Evolutionary conservation across 2,329 filamentous ascomycete genomes (phyloP).

Genomic region (Penicillium sp.): DNA sequence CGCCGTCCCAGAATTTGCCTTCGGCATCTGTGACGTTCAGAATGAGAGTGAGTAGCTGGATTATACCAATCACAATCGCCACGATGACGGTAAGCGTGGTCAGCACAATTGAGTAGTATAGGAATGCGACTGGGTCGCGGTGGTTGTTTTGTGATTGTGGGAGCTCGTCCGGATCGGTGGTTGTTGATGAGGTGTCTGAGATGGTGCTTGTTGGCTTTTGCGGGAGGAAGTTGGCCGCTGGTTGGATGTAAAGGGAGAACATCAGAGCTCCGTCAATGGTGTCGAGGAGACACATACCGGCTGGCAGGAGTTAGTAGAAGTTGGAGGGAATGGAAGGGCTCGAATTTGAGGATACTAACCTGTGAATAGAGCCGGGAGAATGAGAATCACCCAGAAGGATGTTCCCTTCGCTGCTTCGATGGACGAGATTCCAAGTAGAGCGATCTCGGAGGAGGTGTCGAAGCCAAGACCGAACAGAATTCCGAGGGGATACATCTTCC

Average conservation of each 20-base stretch:
- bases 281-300: slow-evolving; percentile 92
- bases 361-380: slow-evolving; percentile 88
- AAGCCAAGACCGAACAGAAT: slow-evolving; percentile 90
- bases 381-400: slow-evolving; percentile 87
- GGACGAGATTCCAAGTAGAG: slow-evolving; percentile 82
- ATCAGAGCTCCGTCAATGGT: slow-evolving; percentile 91
- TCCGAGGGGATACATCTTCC: slow-evolving; percentile 95
- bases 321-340: background rate
- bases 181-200: slow-evolving; percentile 16
- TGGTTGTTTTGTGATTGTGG: slow-evolving; percentile 42
- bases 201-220: slow-evolving; percentile 21
- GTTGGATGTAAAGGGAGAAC: slow-evolving; percentile 82
- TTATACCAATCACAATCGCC: slow-evolving; percentile 76
- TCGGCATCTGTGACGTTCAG: slow-evolving; percentile 70
- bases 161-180: slow-evolving; percentile 17
- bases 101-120: slow-evolving; percentile 90
- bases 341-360: slow-evolving; percentile 46
- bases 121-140: slow-evolving; percentile 80
- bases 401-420: slow-evolving; percentile 84
- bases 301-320: slow-evolving; percentile 41
- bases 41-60: slow-evolving; percentile 78
- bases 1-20: slow-evolving; percentile 87
- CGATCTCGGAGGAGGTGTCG: slow-evolving; percentile 92
- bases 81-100: slow-evolving; percentile 81
- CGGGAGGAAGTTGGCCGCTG: slow-evolving; percentile 41